A percentile compares a stretch with the other conserved stretches of the same genome.
Conservation (phyloP, 2,329 filamentous ascomycete genomes). For the Fusarium veterinarium region DNA sequence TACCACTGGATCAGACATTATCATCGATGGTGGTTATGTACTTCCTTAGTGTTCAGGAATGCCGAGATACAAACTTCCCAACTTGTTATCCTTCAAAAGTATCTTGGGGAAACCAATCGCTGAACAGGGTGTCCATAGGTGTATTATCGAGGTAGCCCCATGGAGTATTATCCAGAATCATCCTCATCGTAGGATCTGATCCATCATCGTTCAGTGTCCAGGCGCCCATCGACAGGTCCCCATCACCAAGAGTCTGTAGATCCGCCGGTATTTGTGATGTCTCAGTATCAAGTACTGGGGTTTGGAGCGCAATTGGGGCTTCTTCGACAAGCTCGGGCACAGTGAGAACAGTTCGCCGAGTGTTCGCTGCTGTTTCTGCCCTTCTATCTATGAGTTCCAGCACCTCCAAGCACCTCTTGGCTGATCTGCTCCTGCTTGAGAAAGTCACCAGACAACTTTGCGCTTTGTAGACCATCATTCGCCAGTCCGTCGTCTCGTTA, state of each 20-base stretch:
- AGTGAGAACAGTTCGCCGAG: not conserved
- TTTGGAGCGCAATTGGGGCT: not conserved
- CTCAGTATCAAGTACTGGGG: not conserved
- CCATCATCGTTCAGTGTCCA: not conserved
- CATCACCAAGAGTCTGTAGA: not conserved
- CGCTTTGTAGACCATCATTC: not conserved
- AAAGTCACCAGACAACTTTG: not conserved
- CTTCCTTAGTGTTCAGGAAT: not conserved
- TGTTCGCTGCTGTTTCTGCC: not conserved
- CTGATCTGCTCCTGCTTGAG: not conserved
- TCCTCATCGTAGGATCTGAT: not conserved
- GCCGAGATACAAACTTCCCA: not conserved
- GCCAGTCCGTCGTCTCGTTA: not conserved
- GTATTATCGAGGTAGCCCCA: not conserved
- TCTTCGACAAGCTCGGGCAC: not conserved
- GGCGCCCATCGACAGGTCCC: not conserved
- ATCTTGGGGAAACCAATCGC: not conserved
- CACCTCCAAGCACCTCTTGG: not conserved
- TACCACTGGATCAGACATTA: slow-evolving; percentile 13
- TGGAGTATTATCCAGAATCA: not conserved
- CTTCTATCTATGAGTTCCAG: not conserved
- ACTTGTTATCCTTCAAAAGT: not conserved
- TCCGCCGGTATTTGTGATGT: not conserved
- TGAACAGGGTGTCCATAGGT: not conserved
- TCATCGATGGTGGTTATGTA: slow-evolving; percentile 19